Evolutionary conservation across 495 filamentous ascomycete genomes (phyloP).

Genomic region (Cenococcum geophilum): DNA sequence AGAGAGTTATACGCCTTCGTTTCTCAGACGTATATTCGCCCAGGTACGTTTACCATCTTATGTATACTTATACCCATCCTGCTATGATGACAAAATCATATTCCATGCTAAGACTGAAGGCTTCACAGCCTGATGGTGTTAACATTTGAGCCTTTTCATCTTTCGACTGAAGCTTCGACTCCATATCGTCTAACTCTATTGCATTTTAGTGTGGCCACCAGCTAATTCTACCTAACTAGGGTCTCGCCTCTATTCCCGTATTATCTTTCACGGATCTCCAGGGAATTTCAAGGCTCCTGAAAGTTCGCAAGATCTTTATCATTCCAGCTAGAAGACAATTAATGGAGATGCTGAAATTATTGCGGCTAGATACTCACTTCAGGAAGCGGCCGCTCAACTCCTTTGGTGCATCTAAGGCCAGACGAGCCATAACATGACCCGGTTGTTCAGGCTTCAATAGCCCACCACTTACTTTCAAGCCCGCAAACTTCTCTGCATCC

Average conservation of each 20-base stretch:
- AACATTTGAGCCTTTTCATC: constrained; percentile 86
- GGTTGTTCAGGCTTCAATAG: constrained; percentile 79
- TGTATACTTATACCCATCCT: background rate
- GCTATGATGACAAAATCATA: constrained; percentile 63
- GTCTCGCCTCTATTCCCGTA: background rate
- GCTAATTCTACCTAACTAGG: background rate
- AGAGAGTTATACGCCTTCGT: background rate
- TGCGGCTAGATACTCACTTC: constrained; percentile 1
- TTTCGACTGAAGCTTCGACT: constrained; percentile 69
- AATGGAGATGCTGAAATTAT: background rate
- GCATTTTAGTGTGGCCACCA: background rate
- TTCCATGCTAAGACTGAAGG: constrained; percentile 94
- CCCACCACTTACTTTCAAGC: constrained; percentile 58
- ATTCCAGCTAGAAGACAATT: background rate
- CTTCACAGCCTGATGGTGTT: constrained; percentile 58
- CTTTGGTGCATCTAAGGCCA: constrained; percentile 57
- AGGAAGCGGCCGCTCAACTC: constrained; percentile 60
- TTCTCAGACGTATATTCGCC: background rate
- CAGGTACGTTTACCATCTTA: background rate
- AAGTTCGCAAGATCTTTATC: background rate
- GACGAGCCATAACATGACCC: constrained; percentile 74
- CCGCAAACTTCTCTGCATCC: constrained; percentile 61
- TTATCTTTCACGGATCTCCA: background rate
- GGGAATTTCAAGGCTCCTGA: constrained; percentile 2
- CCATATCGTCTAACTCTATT: background rate